Evolutionary conservation across 2,329 filamentous ascomycete genomes (phyloP), one percentile per base, ranked within the genome.

Genomic region (Beauveria sp.): DNA sequence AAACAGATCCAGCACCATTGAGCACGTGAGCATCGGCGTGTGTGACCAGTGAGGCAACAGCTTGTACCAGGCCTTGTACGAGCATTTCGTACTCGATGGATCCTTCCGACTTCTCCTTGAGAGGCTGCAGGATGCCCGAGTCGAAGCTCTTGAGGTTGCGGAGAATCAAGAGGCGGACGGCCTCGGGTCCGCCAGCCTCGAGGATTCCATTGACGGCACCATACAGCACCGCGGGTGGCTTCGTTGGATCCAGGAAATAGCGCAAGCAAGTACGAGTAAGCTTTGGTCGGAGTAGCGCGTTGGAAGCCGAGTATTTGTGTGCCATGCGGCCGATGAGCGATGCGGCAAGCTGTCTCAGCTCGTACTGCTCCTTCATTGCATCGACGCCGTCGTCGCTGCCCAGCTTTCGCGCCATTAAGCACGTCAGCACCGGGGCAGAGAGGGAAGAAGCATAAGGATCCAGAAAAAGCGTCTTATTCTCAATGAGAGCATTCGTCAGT

Each of bases 221-320:
- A 71, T 95, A 99, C 69, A 96, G 90, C 1, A 93, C 88, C 1
- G 90, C 86, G 0, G 92, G 84, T 0, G 92, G 87, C 70, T 93
- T 91, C 49, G 87, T 86, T 0, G 91, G 90, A 69, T 97, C 93
- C 34, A 99, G 83, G 74, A 97, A 93, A 69, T 89, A 87, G 76
- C 96, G 96, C 40, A 98, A 83, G 70, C 92, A 97, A 0, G 93
- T 95, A n/a, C 95, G 85, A 4, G 92, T 93, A 34, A 99, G 87
- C 65, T 96, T 90, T 2, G 93, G 88, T 62, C 92, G 91, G 28
- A 98, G 84, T 16, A 91, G 88, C 49, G 89, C 87, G 62, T 93
- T 96, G 5, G 87, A 88, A 28, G 87, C 83, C 6, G 88, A 87
- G 76, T 96, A 97, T 69, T 93, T 93, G 65, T 83, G 83, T 4